phyloP scores from a whole-genome alignment of 805 yeast species.

The Scheffersomyces stipitis region DNA sequence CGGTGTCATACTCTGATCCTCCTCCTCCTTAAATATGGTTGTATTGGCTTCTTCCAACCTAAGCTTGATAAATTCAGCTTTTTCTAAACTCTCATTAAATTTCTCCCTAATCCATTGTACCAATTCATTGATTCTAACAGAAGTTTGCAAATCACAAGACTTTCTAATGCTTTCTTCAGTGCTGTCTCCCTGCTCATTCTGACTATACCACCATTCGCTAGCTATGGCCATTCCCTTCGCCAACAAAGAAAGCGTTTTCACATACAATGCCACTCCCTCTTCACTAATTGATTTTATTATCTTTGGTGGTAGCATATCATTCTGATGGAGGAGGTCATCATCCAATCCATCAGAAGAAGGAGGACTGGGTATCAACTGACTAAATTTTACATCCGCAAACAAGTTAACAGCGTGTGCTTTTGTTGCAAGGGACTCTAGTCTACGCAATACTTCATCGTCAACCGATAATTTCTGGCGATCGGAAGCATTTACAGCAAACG shows the following conservation, averaged over 20 bases:
- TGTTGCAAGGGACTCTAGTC: conserved; percentile 76
- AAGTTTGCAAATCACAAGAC: conserved; percentile 13
- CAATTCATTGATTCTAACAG: conserved; percentile 55
- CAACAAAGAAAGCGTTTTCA: conserved; percentile 76
- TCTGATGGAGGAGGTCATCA: conserved; percentile 35
- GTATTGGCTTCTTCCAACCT: conserved; percentile 53
- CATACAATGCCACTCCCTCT: conserved; percentile 83
- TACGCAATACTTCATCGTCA: conserved; percentile 40
- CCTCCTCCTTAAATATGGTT: conserved; percentile 21
- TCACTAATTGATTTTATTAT: conserved; percentile 65
- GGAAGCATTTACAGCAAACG: too few relatives aligned
- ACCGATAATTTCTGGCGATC: conserved; percentile 17
- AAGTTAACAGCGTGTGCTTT: conserved; percentile 86
- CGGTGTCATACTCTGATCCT: conserved; percentile 2
- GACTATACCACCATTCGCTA: conserved; percentile 83
- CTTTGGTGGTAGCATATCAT: conserved; percentile 53
- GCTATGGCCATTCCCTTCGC: conserved; percentile 87
- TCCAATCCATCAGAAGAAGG: conserved; percentile 47
- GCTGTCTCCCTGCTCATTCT: conserved; percentile 16
- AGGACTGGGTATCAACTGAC: conserved; percentile 78
- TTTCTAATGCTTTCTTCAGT: conserved; percentile 3
- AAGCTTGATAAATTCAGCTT: conserved; percentile 75
- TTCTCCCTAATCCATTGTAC: conserved; percentile 91
- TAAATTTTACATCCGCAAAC: conserved; percentile 87
- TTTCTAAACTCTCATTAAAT: conserved; percentile 85